Evolutionary conservation across 2,329 filamentous ascomycete species (phyloP).

Genomic region (Xylaria sp.): DNA sequence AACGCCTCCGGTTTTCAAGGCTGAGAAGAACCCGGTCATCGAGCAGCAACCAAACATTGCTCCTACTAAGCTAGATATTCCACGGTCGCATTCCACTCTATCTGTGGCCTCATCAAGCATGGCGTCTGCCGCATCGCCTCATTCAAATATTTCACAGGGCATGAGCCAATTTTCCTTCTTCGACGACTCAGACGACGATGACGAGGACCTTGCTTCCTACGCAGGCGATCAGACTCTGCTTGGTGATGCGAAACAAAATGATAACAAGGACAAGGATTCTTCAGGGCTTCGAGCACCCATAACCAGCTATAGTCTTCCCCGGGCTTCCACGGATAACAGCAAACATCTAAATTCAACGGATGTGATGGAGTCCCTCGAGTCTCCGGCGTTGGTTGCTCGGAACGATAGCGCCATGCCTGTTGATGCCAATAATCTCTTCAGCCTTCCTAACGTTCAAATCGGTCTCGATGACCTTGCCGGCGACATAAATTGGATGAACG

Average conservation of each 20-base stretch:
- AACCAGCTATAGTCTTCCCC: slow-evolving; percentile 62
- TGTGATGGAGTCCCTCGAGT: slow-evolving; percentile 41
- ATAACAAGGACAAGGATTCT: slow-evolving; percentile 39
- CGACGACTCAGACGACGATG: slow-evolving; percentile 58
- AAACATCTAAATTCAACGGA: slow-evolving; percentile 38
- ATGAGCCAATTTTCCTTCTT: slow-evolving; percentile 58
- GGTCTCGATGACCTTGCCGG: slow-evolving; percentile 53
- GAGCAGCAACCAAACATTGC: neutral
- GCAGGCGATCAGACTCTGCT: slow-evolving; percentile 53
- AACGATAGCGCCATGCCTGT: slow-evolving; percentile 44
- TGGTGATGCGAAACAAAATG: slow-evolving; percentile 39
- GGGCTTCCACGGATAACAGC: slow-evolving; percentile 43
- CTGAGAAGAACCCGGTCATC: slow-evolving; percentile 37
- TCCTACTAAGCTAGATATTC: slow-evolving; percentile 39
- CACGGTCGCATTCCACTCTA: slow-evolving; percentile 47
- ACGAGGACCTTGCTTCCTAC: slow-evolving; percentile 52
- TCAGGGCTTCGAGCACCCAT: slow-evolving; percentile 45
- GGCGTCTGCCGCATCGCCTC: slow-evolving; percentile 53
- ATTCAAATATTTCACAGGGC: slow-evolving; percentile 51
- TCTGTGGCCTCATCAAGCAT: slow-evolving; percentile 47
- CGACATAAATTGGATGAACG: slow-evolving; percentile 65
- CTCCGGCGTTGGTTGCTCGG: slow-evolving; percentile 48
- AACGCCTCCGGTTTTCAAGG: slow-evolving; percentile 21
- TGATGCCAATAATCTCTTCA: slow-evolving; percentile 44
- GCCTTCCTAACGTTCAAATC: slow-evolving; percentile 48